Evolutionary conservation across 2,329 filamentous ascomycete genomes (phyloP), one percentile per base, ranked within the genome.

Genomic region (Colletotrichum sp.): DNA sequence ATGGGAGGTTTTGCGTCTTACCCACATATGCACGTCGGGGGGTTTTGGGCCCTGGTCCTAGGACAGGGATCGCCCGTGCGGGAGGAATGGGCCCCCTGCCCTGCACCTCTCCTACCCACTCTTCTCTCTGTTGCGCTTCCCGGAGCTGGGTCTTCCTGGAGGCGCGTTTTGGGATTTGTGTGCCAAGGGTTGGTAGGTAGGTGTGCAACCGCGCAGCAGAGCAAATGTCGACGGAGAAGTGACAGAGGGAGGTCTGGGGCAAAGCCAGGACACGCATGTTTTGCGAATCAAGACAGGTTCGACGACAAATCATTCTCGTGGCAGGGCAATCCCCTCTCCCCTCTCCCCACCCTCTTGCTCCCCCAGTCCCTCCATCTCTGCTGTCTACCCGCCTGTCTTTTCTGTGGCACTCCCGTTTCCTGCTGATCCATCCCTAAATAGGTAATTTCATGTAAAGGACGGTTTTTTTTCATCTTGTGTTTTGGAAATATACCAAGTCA

Each of bases 11-110:
- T 52, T 63, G 62, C 34, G 62, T 72, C 52, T 67, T 75, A 68
- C 64, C 57, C 64, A 62, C 44, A 73, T 69, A 75, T 73, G 73
- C 57, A 73, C 12, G 44, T 75, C 64, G 32, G 64, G 62, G 63
- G 70, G 32, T 32, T 13, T 59, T 59, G 39, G 36, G 39, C 18
- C 39, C 39, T 48, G 18, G 39, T 0, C 39, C 39, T 12, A 3
- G 39, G 39, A 48, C 70, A 68, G 64, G 64, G 59, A 73, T 75
- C 12, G 70, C 73, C 73, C 70, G 73, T 75, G 73, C 73, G 64
- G 59, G 44, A 57, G 60, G 57, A 60, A 69, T 39, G 32, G 67
- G 62, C 30, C 44, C 44, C 39, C 1, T 16, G 36, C 65, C 48
- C 18, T 36, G 55, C 44, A 64, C 59, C 57, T 52, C 4, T 10